phyloP scores from a whole-genome alignment of 179 eudicot genomes.

The Vitellaria paradoxa region DNA sequence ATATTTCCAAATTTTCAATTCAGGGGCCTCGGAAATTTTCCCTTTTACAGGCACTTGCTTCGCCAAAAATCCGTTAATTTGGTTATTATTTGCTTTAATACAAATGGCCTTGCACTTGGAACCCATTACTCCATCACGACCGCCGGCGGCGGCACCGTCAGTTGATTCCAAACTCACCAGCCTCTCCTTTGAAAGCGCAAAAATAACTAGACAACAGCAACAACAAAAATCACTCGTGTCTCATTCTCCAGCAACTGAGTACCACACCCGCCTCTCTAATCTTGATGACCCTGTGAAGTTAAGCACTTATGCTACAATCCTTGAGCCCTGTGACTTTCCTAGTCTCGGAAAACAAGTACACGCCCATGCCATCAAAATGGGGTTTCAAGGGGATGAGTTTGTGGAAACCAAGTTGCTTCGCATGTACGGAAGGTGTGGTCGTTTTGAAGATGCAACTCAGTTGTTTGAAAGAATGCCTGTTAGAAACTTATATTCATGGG shows the following conservation, averaged over 20 bases:
- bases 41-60: no score
- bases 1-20: no score
- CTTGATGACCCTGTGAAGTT: conserved; percentile 23
- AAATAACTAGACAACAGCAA: not conserved
- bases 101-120: conserved; percentile 5
- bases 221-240: conserved; percentile 5
- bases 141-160: not conserved
- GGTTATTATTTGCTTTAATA: no score
- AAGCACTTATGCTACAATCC: conserved; percentile 37
- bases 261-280: conserved; percentile 2
- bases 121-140: not conserved
- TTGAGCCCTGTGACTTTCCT: conserved; percentile 37
- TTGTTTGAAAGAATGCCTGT: conserved; percentile 55
- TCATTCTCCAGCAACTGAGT: conserved; percentile 8
- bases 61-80: no score
- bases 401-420: conserved; percentile 48
- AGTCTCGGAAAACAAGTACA: conserved; percentile 47
- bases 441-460: conserved; percentile 30
- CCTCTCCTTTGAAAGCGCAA: not conserved
- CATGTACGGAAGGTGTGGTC: conserved; percentile 43
- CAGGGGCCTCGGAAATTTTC: no score
- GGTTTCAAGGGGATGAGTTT: conserved; percentile 52
- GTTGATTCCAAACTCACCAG: not conserved
- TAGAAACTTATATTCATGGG: conserved; percentile 50
- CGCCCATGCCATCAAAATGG: conserved; percentile 46